Base-by-base conservation (phyloP, 2,329 filamentous ascomycete species). In the Talaromyces sp. region DNA sequence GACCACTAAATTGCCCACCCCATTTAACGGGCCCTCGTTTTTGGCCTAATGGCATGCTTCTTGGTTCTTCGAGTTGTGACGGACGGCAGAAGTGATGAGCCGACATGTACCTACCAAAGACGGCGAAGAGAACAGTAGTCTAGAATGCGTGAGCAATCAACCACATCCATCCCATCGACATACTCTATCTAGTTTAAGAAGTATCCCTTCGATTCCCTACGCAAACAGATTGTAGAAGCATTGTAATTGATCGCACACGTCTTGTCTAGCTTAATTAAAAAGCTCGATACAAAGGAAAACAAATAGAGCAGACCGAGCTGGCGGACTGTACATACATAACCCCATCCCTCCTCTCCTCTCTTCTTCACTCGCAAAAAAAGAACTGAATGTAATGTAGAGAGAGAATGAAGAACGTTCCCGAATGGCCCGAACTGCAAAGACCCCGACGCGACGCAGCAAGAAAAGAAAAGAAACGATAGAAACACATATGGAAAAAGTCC, bases 281-380 rank as follows among this genome's bases (percentile, higher is more conserved):
- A 63, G 47, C 53, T 58, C 19, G 49, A 40, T 61, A 61, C 47
- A 60, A 61, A 60, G 36, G 62, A 63, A 60, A 53, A 56, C n/a
- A 65, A 49, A 40, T 61, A 63, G 64, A 67, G 61, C 61, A 53
- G 60, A 56, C 59, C 68, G 61, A 66, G 67, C 68, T 36, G 65
- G 70, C 68, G 49, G 68, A 70, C 68, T 71, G 69, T 71, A 72
- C 70, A 72, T 67, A 68, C 67, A 69, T 19, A 60, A 13, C 61
- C 61, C 22, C 47, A 56, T 59, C 36, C 36, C 53, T 56, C 51
- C 38, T 25, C 11, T 51, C 64, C 68, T 58, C 56, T 51, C 64
- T 67, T 58, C 56, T 58, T 40, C 15, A 43, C 22, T 29, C 56
- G 25, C 56, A 45, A 58, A 60, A 45, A 58, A 15, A 29, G 62